Conservation (phyloP, 345 rosid species). For the Balakata baccata region DNA sequence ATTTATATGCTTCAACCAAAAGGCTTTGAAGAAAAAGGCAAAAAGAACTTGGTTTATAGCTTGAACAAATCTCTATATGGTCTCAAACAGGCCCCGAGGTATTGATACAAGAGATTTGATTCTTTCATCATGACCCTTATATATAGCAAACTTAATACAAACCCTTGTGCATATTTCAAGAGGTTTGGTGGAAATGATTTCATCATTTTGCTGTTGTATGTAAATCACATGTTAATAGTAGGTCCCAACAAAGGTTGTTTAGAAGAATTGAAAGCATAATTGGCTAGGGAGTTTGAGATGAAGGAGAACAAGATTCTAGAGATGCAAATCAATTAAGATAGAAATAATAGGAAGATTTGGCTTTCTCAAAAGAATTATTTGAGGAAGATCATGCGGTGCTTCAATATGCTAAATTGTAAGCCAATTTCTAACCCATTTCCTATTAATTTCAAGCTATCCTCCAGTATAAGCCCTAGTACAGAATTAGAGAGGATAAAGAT, state of each 20-base stretch:
- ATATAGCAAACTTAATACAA: too few species aligned
- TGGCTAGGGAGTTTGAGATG: background rate
- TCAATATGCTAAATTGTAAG: conserved; percentile 2
- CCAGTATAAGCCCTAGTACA: background rate
- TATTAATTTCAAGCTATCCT: background rate
- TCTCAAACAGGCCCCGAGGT: too few species aligned
- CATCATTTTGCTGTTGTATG: background rate
- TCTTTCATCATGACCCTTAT: background rate
- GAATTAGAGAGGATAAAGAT: background rate
- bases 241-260: background rate
- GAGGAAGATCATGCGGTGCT: background rate
- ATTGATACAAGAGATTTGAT: too few species aligned
- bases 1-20: too few species aligned
- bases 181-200: background rate
- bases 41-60: too few species aligned
- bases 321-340: background rate
- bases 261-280: background rate
- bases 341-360: background rate
- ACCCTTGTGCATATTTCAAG: background rate
- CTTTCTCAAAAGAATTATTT: background rate
- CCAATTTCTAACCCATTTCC: background rate
- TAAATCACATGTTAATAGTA: background rate
- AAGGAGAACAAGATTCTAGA: background rate
- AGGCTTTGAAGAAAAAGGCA: too few species aligned
- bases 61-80: too few species aligned